Conservation (phyloP, 108 stramenopile genomes). For the Cyclostephanos tholiformis region DNA sequence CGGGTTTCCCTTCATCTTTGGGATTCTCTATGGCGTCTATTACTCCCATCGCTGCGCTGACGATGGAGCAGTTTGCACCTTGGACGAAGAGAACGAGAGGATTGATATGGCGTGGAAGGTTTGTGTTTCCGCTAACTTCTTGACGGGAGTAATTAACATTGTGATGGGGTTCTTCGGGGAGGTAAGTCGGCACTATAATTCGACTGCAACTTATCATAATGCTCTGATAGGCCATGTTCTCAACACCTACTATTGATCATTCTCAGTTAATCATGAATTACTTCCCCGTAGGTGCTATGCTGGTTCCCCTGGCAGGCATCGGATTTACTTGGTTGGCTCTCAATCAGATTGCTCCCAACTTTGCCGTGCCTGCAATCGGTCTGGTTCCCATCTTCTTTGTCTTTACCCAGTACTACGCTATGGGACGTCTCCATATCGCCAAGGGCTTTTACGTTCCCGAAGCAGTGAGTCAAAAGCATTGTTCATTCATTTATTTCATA, state of each 20-base stretch:
- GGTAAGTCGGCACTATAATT: neutral
- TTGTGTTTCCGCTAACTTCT: conserved; percentile 67
- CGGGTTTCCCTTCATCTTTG: conserved; percentile 72
- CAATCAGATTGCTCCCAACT: conserved; percentile 40
- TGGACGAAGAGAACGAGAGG: conserved; percentile 19
- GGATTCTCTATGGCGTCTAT: conserved; percentile 53
- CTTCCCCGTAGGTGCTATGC: conserved; percentile 48
- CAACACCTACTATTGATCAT: neutral
- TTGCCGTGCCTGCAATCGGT: conserved; percentile 48
- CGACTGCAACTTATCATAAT: neutral
- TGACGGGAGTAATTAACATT: conserved; percentile 61
- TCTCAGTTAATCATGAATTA: conserved; percentile 32
- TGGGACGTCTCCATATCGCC: conserved; percentile 31
- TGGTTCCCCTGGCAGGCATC: conserved; percentile 63
- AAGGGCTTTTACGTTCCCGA: conserved; percentile 47
- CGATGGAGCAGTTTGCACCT: neutral
- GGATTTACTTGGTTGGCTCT: conserved; percentile 60
- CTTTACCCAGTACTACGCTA: conserved; percentile 54
- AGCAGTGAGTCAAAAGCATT: too few species aligned
- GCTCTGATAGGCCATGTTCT: neutral
- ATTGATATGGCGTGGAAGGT: conserved; percentile 56
- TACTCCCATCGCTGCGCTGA: conserved; percentile 8
- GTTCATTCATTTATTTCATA: too few species aligned
- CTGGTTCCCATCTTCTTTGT: conserved; percentile 51
- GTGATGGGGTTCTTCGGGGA: conserved; percentile 46